phyloP scores from a whole-genome alignment of 2,329 filamentous ascomycete species.

The Diaporthe helianthi region DNA sequence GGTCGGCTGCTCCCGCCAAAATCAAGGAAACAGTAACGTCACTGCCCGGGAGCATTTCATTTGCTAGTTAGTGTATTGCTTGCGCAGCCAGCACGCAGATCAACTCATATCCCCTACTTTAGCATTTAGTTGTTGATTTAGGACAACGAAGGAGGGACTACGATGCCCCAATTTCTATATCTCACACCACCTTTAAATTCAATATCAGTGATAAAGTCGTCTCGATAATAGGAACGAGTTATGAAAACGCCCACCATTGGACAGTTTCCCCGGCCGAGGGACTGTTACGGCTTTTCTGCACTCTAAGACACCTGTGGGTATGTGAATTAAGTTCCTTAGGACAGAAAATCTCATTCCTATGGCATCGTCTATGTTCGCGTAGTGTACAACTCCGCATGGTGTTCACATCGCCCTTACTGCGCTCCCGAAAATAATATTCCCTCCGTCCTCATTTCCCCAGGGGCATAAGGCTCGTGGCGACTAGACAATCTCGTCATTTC shows the following conservation, averaged over 20 bases:
- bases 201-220: neutral
- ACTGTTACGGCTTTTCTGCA: neutral
- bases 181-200: neutral
- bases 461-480: constrained; percentile 6
- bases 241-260: neutral
- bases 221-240: neutral
- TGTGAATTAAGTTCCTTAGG: neutral
- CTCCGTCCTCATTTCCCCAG: constrained; percentile 1
- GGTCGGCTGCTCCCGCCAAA: constrained; percentile 22
- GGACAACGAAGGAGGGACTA: neutral
- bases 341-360: constrained; percentile 20
- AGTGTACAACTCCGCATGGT: constrained; percentile 25
- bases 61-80: neutral
- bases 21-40: constrained; percentile 26
- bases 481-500: constrained; percentile 30
- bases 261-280: too few relatives aligned
- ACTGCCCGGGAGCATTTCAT: neutral
- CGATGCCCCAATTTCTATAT: too few relatives aligned
- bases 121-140: neutral
- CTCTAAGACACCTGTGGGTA: neutral
- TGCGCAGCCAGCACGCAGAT: neutral
- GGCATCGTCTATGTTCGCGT: constrained; percentile 30
- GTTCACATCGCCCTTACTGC: constrained; percentile 3
- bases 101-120: neutral
- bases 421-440: constrained; percentile 4